Evolutionary conservation across 1,139 yeast species (phyloP).

Genomic region (Arxiozyma telluris): DNA sequence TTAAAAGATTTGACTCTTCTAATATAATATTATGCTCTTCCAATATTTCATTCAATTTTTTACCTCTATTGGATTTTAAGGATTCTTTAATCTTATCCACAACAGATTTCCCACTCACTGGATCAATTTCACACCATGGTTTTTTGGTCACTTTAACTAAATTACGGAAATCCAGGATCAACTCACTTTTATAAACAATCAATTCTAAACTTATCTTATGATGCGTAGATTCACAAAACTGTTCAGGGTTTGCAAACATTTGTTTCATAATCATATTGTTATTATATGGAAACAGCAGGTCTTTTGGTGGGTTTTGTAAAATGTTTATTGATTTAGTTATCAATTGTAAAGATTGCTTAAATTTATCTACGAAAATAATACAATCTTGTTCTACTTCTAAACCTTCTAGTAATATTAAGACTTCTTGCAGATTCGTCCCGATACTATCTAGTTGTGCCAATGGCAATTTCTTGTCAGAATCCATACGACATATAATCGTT

Average conservation of each 20-base stretch:
- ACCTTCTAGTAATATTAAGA: conserved; percentile 12
- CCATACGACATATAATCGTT: conserved; percentile 18
- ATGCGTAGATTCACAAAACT: conserved; percentile 22
- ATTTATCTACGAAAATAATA: conserved; percentile 13
- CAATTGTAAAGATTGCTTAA: conserved; percentile 15
- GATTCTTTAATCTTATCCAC: conserved; percentile 24
- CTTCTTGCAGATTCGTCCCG: conserved; percentile 13
- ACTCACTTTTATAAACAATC: conserved; percentile 23
- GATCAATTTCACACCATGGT: conserved; percentile 33
- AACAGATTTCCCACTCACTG: conserved; percentile 26
- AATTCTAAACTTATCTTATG: conserved; percentile 25
- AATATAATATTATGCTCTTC: conserved; percentile 21
- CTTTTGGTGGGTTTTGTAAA: conserved; percentile 28
- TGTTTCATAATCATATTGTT: conserved; percentile 22
- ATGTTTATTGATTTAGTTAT: conserved; percentile 22
- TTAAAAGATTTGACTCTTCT: conserved; percentile 24
- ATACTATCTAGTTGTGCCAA: conserved; percentile 20
- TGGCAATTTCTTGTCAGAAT: conserved; percentile 16
- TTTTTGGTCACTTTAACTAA: conserved; percentile 25
- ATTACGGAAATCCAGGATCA: conserved; percentile 26
- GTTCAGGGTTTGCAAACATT: conserved; percentile 17
- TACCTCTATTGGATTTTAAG: conserved; percentile 17
- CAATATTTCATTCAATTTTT: conserved; percentile 18
- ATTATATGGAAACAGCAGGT: conserved; percentile 25
- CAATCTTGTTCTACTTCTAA: conserved; percentile 14